A percentile compares a stretch with the other conserved stretches of the same genome.
Evolutionary conservation across 805 yeast species (phyloP).

Genomic region (Ogataea minuta): DNA sequence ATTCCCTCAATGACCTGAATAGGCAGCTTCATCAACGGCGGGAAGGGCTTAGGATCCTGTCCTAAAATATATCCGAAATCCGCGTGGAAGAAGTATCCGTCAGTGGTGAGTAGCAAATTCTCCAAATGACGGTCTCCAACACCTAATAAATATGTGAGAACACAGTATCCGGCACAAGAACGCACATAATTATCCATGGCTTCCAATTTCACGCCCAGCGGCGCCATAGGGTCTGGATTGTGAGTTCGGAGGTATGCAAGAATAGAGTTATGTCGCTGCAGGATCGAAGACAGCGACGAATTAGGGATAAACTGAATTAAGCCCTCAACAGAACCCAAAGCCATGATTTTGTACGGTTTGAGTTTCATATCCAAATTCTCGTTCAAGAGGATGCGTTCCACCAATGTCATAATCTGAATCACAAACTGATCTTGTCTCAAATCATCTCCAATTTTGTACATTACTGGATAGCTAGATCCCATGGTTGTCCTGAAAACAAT

Average conservation of each 20-base stretch:
- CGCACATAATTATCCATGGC: constrained; percentile 93
- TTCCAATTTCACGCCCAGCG: constrained; percentile 52
- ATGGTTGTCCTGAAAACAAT: constrained; percentile 65
- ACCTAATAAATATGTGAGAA: constrained; percentile 88
- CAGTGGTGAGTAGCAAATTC: constrained; percentile 70
- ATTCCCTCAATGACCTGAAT: constrained; percentile 96
- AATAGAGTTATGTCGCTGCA: constrained; percentile 72
- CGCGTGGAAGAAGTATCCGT: constrained; percentile 94
- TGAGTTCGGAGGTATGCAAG: constrained; percentile 66
- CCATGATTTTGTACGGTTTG: constrained; percentile 86
- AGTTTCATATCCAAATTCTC: constrained; percentile 87
- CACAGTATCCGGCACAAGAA: constrained; percentile 97
- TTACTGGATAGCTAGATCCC: constrained; percentile 63
- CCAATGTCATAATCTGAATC: constrained; percentile 85
- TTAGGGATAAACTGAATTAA: constrained; percentile 94
- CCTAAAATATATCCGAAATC: constrained; percentile 97
- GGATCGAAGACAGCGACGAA: constrained; percentile 77
- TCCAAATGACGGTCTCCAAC: constrained; percentile 98
- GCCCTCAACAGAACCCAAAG: constrained; percentile 90
- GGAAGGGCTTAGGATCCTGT: constrained; percentile 97
- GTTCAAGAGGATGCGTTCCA: constrained; percentile 83
- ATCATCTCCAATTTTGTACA: constrained; percentile 96
- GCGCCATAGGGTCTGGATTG: constrained; percentile 50
- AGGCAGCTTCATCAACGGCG: constrained; percentile 96
- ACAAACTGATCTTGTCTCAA: constrained; percentile 94